Evolutionary conservation across 768 basidiomycete species (phyloP), one percentile per base, ranked within the genome.

Genomic region (Suillus placidus): DNA sequence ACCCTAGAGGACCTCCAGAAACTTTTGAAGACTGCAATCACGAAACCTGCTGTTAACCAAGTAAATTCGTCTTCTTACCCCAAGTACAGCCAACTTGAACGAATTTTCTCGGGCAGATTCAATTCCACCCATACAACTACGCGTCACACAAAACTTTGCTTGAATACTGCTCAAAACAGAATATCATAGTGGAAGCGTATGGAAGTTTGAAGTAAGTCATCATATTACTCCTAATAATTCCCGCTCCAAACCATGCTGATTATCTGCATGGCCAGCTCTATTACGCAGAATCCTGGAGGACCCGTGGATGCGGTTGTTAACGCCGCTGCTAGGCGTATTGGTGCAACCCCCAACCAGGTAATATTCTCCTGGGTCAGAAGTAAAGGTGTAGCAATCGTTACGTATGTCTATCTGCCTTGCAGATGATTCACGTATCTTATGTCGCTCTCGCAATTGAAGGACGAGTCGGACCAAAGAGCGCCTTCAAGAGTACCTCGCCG

Each of bases 31-130:
- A 73, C 76, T 1, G 87, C 87, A 2, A 79, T 76, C 38, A 76
- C 88, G 68, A 85, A 82, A 42, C 91, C 91, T 4, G 87, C 85
- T 1, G 89, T 89, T 47, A 91, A 93, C 71, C 91, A 93, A 78
- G 90, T 87, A 40, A 3, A 9, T 23, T 3, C 67, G 69, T 18
- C 14, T 35, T 23, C 42, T 51, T 35, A 51, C 7, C 13, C 23
- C 26, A 2, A 51, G 14, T 16, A 51, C 63, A 45, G 47, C 55
- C 47, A 2, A n/a, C n/a, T 26, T 26, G 26, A 54, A 58, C 37
- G 45, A 37, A 23, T 57, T 13, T 37, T 32, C 18, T 23, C 34
- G 6, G 13, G 4, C 42, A 91, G 87, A 89, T 92, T 54, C 81
- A 83, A 65, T 78, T 92, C 34, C 88, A 91, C 72, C 90, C 92